These are phyloP conservation scores for Avicennia marina DNA, from an alignment of 257 asterid species.

Conservation along the genomic window DNA sequence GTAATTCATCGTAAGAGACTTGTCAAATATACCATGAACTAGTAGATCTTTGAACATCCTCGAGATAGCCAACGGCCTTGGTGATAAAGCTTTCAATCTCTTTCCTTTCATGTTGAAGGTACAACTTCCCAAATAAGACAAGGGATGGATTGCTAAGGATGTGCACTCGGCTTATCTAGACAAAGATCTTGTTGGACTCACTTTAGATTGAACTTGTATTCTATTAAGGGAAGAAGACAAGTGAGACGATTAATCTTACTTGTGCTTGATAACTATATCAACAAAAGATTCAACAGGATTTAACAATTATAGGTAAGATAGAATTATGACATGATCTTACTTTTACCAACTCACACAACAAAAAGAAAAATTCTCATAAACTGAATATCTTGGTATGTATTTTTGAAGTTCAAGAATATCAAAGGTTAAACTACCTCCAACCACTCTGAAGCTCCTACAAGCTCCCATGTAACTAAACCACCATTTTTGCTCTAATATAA, in stretches of 20 bases:
- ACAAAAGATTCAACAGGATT: constrained; percentile 75
- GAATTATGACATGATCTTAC: neutral
- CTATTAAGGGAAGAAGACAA: neutral
- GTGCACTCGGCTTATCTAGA: constrained; percentile 74
- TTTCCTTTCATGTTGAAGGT: constrained; percentile 54
- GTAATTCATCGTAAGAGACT: no score
- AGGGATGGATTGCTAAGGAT: constrained; percentile 67
- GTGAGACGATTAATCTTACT: constrained; percentile 38
- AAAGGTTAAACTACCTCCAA: constrained; percentile 53
- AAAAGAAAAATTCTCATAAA: no score
- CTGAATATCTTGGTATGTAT: no score
- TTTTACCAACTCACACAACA: neutral
- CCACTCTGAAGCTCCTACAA: constrained; percentile 83
- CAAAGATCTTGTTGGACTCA: neutral
- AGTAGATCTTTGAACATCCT: constrained; percentile 51
- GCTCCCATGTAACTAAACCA: constrained; percentile 92
- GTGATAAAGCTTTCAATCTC: constrained; percentile 41
- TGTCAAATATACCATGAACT: constrained; percentile 66
- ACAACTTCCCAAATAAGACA: constrained; percentile 42
- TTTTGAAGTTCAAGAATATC: no score
- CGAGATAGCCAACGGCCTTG: constrained; percentile 51
- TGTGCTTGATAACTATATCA: constrained; percentile 62
- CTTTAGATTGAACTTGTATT: neutral
- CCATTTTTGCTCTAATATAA: constrained; percentile 77
- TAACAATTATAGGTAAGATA: constrained; percentile 35